A percentile compares a stretch with the other conserved stretches of the same genome.
These are phyloP conservation scores for Gossypium aridum DNA, from an alignment of 441 rosid species.

Conservation along the genomic window DNA sequence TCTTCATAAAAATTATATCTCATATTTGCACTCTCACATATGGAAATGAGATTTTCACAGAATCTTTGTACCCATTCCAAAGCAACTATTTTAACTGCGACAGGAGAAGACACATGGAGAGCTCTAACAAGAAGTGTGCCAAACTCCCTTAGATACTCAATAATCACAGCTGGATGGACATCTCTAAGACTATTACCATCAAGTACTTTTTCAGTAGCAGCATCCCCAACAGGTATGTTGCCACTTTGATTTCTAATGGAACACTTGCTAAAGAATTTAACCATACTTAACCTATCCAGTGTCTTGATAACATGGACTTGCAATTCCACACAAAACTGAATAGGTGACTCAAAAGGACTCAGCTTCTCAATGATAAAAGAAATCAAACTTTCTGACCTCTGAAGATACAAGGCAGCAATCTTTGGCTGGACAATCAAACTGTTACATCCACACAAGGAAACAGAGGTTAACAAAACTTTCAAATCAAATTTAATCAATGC, in stretches of 20 bases:
- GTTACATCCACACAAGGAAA: conserved; percentile 42
- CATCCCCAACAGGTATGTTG: conserved; percentile 27
- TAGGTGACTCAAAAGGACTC: conserved; percentile 62
- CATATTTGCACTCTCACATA: conserved; percentile 33
- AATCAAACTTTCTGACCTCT: conserved; percentile 62
- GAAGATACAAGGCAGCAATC: conserved; percentile 52
- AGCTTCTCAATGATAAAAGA: conserved; percentile 64
- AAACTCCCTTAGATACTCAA: conserved; percentile 61
- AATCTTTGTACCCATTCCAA: conserved; percentile 75
- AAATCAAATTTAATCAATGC: conserved; percentile 83
- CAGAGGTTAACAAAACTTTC: conserved; percentile 76
- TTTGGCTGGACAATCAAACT: conserved; percentile 57
- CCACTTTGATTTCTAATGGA: conserved; percentile 33
- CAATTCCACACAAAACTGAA: conserved; percentile 56
- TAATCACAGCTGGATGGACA: conserved; percentile 35
- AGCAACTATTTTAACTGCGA: conserved; percentile 60
- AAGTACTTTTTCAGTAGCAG: conserved; percentile 31
- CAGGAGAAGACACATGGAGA: conserved; percentile 63
- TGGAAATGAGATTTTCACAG: conserved; percentile 54
- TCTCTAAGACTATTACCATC: conserved; percentile 19
- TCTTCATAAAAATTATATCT: conserved; percentile 39
- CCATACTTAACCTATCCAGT: conserved; percentile 61
- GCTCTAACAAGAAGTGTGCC: conserved; percentile 50
- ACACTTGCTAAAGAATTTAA: conserved; percentile 63
- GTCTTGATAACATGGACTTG: conserved; percentile 66